Evolutionary conservation across 2,329 filamentous ascomycete species (phyloP), one percentile per base, ranked within the genome.

Genomic region (Talaromyces sp.): DNA sequence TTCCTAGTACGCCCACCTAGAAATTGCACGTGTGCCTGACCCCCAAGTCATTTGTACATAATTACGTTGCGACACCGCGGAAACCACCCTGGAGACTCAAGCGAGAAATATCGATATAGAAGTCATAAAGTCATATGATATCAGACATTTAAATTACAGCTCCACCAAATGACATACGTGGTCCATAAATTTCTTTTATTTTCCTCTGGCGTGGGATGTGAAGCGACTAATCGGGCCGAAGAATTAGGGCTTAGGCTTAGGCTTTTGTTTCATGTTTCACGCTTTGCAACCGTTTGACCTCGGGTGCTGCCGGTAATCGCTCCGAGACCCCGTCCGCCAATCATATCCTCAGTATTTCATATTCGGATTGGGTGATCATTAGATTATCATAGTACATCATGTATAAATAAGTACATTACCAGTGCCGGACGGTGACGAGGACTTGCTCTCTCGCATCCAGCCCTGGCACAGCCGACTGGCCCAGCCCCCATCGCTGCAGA

Each of bases 341-440:
- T 43, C 47, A 33, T 35, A 11, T 19, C 8, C 5, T 15, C 22
- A 9, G 22, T 11, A 33, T 35, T 33, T 3, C 27, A 6, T 31
- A 31, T 31, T 7, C 5, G 8, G 27, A 6, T 31, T 6, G 27
- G 27, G 7, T 31, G 27, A 31, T 31, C 27, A 31, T 31, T 31
- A 31, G 27, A 6, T 6, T 31, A 6, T 31, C 27, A 31, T 31
- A 31, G 3, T 31, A 31, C 7, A 27, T 7, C 27, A 31, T 31
- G 27, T 31, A 62, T 52, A 39, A 15, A 54, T 37, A 62, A 25
- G 13, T 37, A 35, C 22, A n/a, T 63, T 71, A 93, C 89, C 90
- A 92, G 75, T 92, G 90, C 61, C 88, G 82, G 59, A 88, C 86
- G 69, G 85, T 86, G 3, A 92, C 74, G 22, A 93, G 69, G 6